A percentile compares a stretch with the other conserved stretches of the same genome.
Evolutionary conservation across 176 grass and related monocot genomes (phyloP).

Genomic region (Tillandsia fasciculata): DNA sequence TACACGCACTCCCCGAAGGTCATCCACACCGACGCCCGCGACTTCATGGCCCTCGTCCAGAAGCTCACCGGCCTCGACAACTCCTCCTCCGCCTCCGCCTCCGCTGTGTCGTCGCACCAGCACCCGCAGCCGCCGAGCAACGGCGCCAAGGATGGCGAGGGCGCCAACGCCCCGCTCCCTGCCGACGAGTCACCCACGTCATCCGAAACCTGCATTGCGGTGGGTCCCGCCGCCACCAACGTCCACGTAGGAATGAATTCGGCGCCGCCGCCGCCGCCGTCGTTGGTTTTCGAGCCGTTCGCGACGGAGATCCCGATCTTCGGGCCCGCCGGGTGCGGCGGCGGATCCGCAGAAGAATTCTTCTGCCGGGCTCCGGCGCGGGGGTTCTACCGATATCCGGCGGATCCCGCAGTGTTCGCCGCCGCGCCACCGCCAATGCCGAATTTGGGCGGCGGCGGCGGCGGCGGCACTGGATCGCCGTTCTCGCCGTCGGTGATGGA

Average conservation of each 20-base stretch:
- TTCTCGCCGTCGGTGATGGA: constrained; percentile 39
- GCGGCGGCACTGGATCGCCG: not conserved
- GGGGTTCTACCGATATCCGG: constrained; percentile 28
- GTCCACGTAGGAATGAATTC: not conserved
- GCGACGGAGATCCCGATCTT: constrained; percentile 37
- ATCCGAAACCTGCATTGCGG: constrained; percentile 27
- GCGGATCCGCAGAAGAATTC: constrained; percentile 1
- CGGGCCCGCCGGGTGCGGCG: not conserved
- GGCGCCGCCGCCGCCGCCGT: not conserved
- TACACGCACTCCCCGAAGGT: constrained; percentile 65
- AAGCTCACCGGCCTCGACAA: constrained; percentile 50
- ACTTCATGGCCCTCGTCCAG: constrained; percentile 75
- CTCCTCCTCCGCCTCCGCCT: not conserved
- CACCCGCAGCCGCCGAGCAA: not conserved
- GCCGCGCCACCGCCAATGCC: constrained; percentile 2
- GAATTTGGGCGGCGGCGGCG: constrained; percentile 15
- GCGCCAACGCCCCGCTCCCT: not conserved
- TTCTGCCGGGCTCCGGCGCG: constrained; percentile 21
- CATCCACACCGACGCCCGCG: constrained; percentile 41
- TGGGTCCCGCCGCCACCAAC: constrained; percentile 1
- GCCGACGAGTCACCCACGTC: constrained; percentile 38
- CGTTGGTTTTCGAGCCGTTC: constrained; percentile 22
- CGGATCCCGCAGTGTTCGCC: constrained; percentile 4
- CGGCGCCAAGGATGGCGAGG: not conserved
- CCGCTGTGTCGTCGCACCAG: not conserved